Base-by-base conservation (phyloP, 768 basidiomycete species). In the Boletus rufocinnamomeus region DNA sequence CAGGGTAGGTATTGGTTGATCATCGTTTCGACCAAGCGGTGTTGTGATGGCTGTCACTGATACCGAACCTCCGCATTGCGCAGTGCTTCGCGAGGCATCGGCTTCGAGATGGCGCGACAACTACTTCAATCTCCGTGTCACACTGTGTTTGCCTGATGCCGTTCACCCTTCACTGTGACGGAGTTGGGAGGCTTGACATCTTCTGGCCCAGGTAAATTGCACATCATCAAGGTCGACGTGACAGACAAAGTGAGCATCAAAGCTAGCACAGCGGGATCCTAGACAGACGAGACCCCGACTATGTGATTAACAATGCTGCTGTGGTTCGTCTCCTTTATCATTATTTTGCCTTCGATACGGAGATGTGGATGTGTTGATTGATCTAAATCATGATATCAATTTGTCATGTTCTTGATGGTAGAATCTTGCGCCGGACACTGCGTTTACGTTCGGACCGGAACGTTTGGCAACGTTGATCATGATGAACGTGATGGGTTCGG, bases 281-380 rank as follows among this genome's bases (percentile, higher is more conserved):
- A 16, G 69, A 63, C 4, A 62, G 61, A 38, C 34, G 23, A 17
- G 72, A 71, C 5, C 55, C 76, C n/a, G 73, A 78, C 63, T 76
- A 73, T 43, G 61, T 75, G 25, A 56, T 74, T 45, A 77, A 77
- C 60, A 76, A 75, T 52, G 70, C 74, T 14, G 73, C 64, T 2
- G 66, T 73, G 45, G 75, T 76, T 47, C 28, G 74, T 69, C 9
- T 8, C n/a, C 19, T 4, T n/a, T 32, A 13, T 32, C 19, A 2
- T n/a, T 32, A 13, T 32, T 32, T 5, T 41, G 40, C 43, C n/a
- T 16, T 16, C 6, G 30, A 38, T 32, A 27, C 17, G 10, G 14
- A 25, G 25, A 25, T n/a, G n/a, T 50, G 47, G 14, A 10, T 14
- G 25, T 13, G 23, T 17, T 9, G 30, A 23, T 19, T 25, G 23